Evolutionary conservation across 352 stramenopile genomes (phyloP), one percentile per base, ranked within the genome.

Genomic region (Globisporangium megalacanthum): DNA sequence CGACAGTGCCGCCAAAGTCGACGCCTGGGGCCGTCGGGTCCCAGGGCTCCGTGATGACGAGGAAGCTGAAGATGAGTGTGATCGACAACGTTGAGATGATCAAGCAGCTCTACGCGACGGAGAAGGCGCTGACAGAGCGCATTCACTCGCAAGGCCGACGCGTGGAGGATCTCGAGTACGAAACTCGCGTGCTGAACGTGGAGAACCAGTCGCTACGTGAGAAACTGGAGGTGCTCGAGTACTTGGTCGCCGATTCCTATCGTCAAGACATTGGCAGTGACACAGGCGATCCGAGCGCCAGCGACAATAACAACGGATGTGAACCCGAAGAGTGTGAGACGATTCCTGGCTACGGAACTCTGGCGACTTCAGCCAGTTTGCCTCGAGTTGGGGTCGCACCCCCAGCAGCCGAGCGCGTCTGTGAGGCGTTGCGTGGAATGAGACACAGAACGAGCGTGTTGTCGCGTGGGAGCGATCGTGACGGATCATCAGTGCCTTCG

Each of bases 61-160:
- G 61, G 52, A 68, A 63, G 25, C 66, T 86, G 7, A 80, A 86
- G 54, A 54, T 73, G 56, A 71, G 66, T 29, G 72, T 83, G 20
- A 86, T 86, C 46, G 72, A 79, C 61, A 86, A 82, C 45, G 75
- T 86, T 7, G 59, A 68, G 50, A 67, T 86, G 58, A 82, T 86
- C 59, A 86, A 86, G 54, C 57, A 72, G 35, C 63, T 83, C 2
- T 77, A 77, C 31, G 31, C 68, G 31, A 86, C 70, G 0, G 75
- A 83, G 44, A 79, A 77, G 52, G 46, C 70, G 48, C 65, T 85
- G 15, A 58, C 36, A 0, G 62, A 66, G 6, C 62, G 65, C 15
- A 50, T 77, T 1, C 20, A 49, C 5, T 49, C 20, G 17, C 64
- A 77, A 20, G 53, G 65, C 47, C 37, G 10, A 3, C 54, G 51